Evolutionary conservation across 2,329 filamentous ascomycete genomes (phyloP).

Genomic region (Corynespora cassiicola): DNA sequence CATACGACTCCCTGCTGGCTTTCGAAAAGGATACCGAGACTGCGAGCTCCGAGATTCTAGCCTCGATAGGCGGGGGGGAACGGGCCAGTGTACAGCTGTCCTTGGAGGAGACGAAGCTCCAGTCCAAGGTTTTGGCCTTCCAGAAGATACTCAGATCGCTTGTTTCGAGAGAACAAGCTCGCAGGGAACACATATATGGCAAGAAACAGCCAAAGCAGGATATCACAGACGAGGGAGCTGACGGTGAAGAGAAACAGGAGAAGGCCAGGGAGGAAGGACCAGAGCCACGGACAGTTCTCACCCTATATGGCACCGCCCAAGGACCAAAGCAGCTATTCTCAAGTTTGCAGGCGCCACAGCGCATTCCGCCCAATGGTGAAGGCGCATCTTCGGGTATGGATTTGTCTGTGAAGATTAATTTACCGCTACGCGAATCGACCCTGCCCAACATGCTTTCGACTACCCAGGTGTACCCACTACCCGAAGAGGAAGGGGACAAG

Average conservation of each 20-base stretch:
- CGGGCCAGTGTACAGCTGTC: slow-evolving; percentile 31
- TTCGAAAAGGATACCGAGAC: slow-evolving; percentile 51
- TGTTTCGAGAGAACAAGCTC: slow-evolving; percentile 35
- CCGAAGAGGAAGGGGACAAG: slow-evolving; percentile 44
- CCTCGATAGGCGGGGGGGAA: slow-evolving; percentile 35
- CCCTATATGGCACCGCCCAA: slow-evolving; percentile 76
- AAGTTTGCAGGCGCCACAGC: slow-evolving; percentile 70
- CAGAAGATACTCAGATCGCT: slow-evolving; percentile 37
- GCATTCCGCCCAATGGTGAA: slow-evolving; percentile 41
- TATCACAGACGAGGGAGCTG: slow-evolving; percentile 8
- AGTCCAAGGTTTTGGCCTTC: slow-evolving; percentile 41
- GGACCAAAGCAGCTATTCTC: slow-evolving; percentile 83
- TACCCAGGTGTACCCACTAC: slow-evolving; percentile 68
- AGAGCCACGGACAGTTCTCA: slow-evolving; percentile 69
- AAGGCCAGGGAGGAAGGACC: slow-evolving; percentile 23
- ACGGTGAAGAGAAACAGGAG: slow-evolving; percentile 21
- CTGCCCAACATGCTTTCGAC: slow-evolving; percentile 78
- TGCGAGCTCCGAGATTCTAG: slow-evolving; percentile 47
- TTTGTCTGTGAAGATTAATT: slow-evolving; percentile 50
- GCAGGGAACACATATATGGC: slow-evolving; percentile 11
- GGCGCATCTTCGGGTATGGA: slow-evolving; percentile 44
- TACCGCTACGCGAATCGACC: slow-evolving; percentile 66
- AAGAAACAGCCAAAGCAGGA: slow-evolving; percentile 12
- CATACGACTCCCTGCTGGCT: slow-evolving; percentile 51
- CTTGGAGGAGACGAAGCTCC: slow-evolving; percentile 41